phyloP scores from a whole-genome alignment of 192 early-diverging fungal species.

The Haplosporangium gracile region DNA sequence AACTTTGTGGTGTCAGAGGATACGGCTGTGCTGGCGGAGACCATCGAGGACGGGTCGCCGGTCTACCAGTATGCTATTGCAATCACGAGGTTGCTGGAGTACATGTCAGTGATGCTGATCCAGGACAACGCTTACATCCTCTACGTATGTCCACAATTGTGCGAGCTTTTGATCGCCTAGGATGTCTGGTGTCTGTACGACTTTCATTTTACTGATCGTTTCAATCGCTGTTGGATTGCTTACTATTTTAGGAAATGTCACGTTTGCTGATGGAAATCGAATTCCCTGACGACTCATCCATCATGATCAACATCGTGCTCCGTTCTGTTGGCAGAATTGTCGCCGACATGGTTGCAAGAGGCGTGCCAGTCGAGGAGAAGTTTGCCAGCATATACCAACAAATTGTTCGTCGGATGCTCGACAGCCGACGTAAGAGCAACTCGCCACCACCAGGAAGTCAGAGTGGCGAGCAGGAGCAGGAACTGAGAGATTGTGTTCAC shows the following conservation, averaged over 20 bases:
- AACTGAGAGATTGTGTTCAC: constrained; percentile 44
- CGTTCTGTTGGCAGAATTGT: constrained; percentile 48
- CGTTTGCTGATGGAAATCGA: constrained; percentile 54
- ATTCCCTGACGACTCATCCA: constrained; percentile 38
- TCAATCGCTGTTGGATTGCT: not conserved
- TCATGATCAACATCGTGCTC: constrained; percentile 56
- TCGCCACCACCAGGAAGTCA: not conserved
- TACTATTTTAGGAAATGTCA: constrained; percentile 40
- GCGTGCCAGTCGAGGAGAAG: constrained; percentile 43
- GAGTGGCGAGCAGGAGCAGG: constrained; percentile 34
- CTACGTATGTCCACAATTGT: constrained; percentile 36
- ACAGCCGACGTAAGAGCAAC: constrained; percentile 12
- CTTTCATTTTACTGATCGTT: not conserved
- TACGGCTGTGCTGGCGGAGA: constrained; percentile 39
- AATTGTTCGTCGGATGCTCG: constrained; percentile 48
- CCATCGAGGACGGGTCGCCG: constrained; percentile 43
- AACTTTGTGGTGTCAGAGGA: constrained; percentile 50
- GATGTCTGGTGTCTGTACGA: not conserved
- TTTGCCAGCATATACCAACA: constrained; percentile 56
- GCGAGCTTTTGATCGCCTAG: not conserved
- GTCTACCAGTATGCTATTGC: constrained; percentile 54
- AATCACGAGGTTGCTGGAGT: constrained; percentile 52
- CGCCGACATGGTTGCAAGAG: constrained; percentile 48
- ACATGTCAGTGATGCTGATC: constrained; percentile 50
- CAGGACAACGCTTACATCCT: constrained; percentile 53